Evolutionary conservation across 257 asterid species (phyloP).

Genomic region (Nicotiana obtusifolia): DNA sequence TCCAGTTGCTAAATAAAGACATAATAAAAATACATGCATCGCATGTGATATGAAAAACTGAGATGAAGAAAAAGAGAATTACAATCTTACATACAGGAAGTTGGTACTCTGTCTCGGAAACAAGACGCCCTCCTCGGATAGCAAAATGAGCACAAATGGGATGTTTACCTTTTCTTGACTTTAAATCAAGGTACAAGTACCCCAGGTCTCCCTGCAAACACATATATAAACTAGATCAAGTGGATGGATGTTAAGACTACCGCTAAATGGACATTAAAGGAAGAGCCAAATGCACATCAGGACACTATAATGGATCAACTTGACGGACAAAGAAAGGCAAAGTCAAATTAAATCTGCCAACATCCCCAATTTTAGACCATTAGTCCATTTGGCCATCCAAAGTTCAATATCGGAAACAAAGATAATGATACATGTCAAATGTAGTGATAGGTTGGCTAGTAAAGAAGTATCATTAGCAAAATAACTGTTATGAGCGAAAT

Average conservation of each 20-base stretch:
- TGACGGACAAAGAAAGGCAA: not conserved
- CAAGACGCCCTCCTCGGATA: conserved; percentile 85
- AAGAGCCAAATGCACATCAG: not conserved
- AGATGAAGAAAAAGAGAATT: conserved; percentile 14
- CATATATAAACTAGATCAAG: conserved; percentile 16
- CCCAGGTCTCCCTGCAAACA: conserved; percentile 84
- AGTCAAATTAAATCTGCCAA: not conserved
- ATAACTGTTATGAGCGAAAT: not conserved
- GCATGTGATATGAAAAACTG: not conserved
- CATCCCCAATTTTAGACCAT: not conserved
- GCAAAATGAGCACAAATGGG: conserved; percentile 98
- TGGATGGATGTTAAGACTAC: conserved; percentile 16
- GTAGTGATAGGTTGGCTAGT: not conserved
- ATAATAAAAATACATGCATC: not conserved
- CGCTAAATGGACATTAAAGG: not conserved
- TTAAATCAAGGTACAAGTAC: conserved; percentile 84
- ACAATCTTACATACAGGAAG: conserved; percentile 67
- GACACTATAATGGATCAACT: not conserved
- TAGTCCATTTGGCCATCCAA: not conserved
- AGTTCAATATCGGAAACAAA: not conserved
- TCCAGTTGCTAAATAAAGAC: not conserved
- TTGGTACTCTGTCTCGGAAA: conserved; percentile 82
- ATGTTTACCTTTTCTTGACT: conserved; percentile 78
- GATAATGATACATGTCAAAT: not conserved
- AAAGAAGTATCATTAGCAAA: not conserved